Evolutionary conservation across 192 early-diverging fungal genomes (phyloP).

Genomic region (Gryganskiella cystojenkinii): DNA sequence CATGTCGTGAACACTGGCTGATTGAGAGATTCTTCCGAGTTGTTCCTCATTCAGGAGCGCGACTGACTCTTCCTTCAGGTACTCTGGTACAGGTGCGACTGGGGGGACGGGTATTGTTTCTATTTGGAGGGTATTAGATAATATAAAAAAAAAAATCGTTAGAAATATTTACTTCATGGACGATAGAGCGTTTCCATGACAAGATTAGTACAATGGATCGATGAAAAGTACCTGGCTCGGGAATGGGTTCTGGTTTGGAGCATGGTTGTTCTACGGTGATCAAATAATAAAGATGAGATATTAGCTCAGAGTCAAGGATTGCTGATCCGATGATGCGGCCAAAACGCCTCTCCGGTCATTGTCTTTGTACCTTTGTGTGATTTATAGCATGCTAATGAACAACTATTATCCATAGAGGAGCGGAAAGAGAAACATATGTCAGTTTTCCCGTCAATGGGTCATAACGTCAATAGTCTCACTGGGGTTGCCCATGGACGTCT

Average conservation of each 20-base stretch:
- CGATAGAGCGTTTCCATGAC: too few species aligned
- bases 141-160: too few species aligned
- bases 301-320: too few species aligned
- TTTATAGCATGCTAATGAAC: constrained; percentile 48
- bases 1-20: constrained; percentile 25
- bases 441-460: too few species aligned
- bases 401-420: constrained; percentile 14
- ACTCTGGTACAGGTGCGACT: constrained; percentile 32
- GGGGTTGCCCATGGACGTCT: too few species aligned
- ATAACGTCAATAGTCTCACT: too few species aligned
- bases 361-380: constrained; percentile 41
- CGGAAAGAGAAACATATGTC: neutral
- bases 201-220: too few species aligned
- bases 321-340: too few species aligned
- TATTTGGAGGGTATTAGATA: neutral
- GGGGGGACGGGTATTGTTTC: constrained; percentile 44
- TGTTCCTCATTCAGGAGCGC: constrained; percentile 30
- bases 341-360: too few species aligned
- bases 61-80: constrained; percentile 39
- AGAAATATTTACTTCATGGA: too few species aligned
- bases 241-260: constrained; percentile 35
- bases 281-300: neutral
- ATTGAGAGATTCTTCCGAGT: constrained; percentile 23
- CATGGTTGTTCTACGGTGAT: constrained; percentile 36
- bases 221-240: constrained; percentile 46